These are phyloP conservation scores for Hibiscus syriacus DNA, from an alignment of 345 rosid genomes.

Conservation along the genomic window DNA sequence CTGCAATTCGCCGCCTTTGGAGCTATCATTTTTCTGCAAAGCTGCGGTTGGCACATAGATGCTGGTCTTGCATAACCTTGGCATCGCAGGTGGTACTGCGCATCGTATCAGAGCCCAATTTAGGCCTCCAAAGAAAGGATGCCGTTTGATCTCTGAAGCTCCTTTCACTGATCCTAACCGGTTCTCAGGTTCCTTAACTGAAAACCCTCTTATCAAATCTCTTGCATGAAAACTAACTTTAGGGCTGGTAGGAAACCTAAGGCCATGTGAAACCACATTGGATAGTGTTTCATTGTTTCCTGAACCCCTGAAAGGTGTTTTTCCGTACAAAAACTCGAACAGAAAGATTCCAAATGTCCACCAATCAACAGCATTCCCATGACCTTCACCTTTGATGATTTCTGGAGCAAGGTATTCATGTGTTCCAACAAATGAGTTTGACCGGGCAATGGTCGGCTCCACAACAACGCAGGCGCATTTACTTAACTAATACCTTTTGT, in stretches of 20 bases:
- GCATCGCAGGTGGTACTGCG: slow-evolving; percentile 61
- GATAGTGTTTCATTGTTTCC: slow-evolving; percentile 61
- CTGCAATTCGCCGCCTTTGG: slow-evolving; percentile 25
- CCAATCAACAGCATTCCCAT: slow-evolving; percentile 82
- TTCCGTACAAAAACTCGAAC: slow-evolving; percentile 61
- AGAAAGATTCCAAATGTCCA: slow-evolving; percentile 78
- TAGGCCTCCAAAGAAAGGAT: slow-evolving; percentile 66
- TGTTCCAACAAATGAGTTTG: slow-evolving; percentile 78
- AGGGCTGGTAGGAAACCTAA: slow-evolving; percentile 52
- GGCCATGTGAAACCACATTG: slow-evolving; percentile 55
- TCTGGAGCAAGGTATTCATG: slow-evolving; percentile 81
- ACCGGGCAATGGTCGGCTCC: slow-evolving; percentile 71
- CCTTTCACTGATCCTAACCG: slow-evolving; percentile 61
- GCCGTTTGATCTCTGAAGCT: slow-evolving; percentile 71
- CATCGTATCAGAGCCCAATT: slow-evolving; percentile 81
- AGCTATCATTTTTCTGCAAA: slow-evolving; percentile 24
- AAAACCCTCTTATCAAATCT: slow-evolving; percentile 58
- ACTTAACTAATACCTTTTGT: no score
- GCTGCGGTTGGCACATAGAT: slow-evolving; percentile 2
- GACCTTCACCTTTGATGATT: slow-evolving; percentile 73
- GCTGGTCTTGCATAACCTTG: slow-evolving; percentile 23
- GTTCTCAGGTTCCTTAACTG: slow-evolving; percentile 58
- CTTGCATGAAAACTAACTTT: slow-evolving; percentile 54
- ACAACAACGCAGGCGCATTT: slow-evolving; percentile 74
- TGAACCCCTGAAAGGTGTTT: slow-evolving; percentile 64